Conservation (phyloP, 306 rosid genomes). For the Phaseolus lunatus region DNA sequence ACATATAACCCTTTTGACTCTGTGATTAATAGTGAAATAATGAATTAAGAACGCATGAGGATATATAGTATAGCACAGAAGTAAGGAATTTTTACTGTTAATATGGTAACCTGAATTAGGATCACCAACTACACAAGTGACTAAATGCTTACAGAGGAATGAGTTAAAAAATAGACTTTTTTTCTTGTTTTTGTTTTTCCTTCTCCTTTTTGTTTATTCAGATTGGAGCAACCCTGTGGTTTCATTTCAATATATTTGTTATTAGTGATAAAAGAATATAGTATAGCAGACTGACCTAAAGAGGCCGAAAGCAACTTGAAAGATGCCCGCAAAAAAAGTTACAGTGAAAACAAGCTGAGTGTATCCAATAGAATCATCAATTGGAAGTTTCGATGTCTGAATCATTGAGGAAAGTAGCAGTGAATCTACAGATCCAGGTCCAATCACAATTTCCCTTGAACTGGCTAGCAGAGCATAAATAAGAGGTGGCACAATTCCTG, state of each 20-base stretch:
- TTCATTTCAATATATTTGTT: too few species aligned
- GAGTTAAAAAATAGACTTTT: too few species aligned
- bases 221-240: too few species aligned
- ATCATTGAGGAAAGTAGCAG: conserved; percentile 76
- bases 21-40: background rate
- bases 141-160: too few species aligned
- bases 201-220: too few species aligned
- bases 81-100: too few species aligned
- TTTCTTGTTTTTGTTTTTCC: too few species aligned
- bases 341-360: conserved; percentile 66
- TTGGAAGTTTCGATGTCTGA: conserved; percentile 57
- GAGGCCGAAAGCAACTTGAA: conserved; percentile 76
- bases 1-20: background rate
- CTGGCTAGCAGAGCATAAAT: conserved; percentile 70
- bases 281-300: conserved; percentile 29
- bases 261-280: too few species aligned
- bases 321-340: conserved; percentile 75
- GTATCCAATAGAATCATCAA: conserved; percentile 58
- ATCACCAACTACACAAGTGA: too few species aligned
- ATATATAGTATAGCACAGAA: too few species aligned
- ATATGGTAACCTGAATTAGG: too few species aligned
- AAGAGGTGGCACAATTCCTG: conserved; percentile 80
- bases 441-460: conserved; percentile 75
- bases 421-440: conserved; percentile 77
- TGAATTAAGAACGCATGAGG: too few species aligned